Conservation (phyloP, 805 yeast species). For the Myxozyma kluyveri region DNA sequence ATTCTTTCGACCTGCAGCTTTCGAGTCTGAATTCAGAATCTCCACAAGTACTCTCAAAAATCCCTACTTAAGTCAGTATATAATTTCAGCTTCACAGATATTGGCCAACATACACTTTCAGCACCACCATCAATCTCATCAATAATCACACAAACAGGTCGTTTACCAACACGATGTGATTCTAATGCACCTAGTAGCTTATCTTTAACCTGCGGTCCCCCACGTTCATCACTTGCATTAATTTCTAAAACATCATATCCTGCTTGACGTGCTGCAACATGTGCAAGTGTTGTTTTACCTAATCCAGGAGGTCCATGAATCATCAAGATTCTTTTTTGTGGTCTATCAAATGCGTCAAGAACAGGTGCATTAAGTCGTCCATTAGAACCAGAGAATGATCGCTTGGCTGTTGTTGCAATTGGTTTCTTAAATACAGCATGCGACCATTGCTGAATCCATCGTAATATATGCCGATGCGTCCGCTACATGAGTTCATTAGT, state of each 20-base stretch:
- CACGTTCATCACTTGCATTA: slow-evolving; percentile 80
- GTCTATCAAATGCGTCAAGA: slow-evolving; percentile 56
- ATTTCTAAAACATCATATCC: slow-evolving; percentile 80
- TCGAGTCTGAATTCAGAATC: slow-evolving; percentile 55
- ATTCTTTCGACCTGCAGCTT: slow-evolving; percentile 45
- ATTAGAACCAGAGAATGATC: not conserved
- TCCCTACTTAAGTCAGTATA: slow-evolving; percentile 18
- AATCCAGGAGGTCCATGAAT: slow-evolving; percentile 92
- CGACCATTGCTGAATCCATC: slow-evolving; percentile 70
- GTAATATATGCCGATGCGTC: slow-evolving; percentile 55
- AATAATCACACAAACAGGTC: slow-evolving; percentile 77
- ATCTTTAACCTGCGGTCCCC: slow-evolving; percentile 55
- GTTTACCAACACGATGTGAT: slow-evolving; percentile 56
- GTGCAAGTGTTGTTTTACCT: slow-evolving; percentile 89
- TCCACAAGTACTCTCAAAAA: slow-evolving; percentile 59
- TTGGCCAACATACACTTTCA: slow-evolving; percentile 40
- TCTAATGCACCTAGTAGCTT: slow-evolving; percentile 62
- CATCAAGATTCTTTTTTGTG: slow-evolving; percentile 60
- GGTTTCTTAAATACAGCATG: slow-evolving; percentile 51
- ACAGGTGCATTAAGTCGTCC: not conserved
- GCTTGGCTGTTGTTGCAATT: slow-evolving; percentile 23
- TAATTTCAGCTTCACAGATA: not conserved
- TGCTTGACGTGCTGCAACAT: slow-evolving; percentile 74
- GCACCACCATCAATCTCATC: slow-evolving; percentile 88
- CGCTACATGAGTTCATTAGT: slow-evolving; percentile 27